Base-by-base conservation (phyloP, 345 rosid genomes). In the Hibiscus mutabilis region DNA sequence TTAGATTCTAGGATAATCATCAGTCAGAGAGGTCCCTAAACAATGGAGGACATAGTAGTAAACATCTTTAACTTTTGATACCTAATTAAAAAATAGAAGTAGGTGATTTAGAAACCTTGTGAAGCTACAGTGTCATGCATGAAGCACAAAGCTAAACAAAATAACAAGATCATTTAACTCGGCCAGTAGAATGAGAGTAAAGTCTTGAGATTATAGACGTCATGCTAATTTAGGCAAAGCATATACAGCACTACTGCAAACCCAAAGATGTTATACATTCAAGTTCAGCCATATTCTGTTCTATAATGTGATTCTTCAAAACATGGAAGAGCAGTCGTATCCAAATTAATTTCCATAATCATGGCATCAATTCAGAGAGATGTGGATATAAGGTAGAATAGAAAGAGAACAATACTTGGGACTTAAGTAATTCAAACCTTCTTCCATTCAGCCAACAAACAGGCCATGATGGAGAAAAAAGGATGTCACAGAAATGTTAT, bases 201-300 rank as follows among this genome's bases (percentile, higher is more conserved):
- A 42, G n/a, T 59, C 61, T 56, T 11, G 60, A 56, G 13, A 49
- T 49, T 14, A 47, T 60, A 33, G 22, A 27, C 25, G 49, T 25
- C 75, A 33, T 51, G 40, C 69, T 63, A 19, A 35, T 63, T 73
- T 53, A 15, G 33, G 55, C n/a, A 73, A 40, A 19, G 22, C 62
- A 73, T 51, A 22, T 9, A 25, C 55, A 46, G 6, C 37, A 18
- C 33, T 66, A 16, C 8, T 25, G 24, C 21, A 10, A 47, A 25
- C 8, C 22, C 16, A n/a, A 47, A 25, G 37, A 66, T 66, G 52
- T 22, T 42, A 65, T 6, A 46, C 11, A 29, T 25, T 25, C 14
- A 47, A 46, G 11, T 15, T 46, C 22, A 66, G 22, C n/a, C 40
- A 25, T 66, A 25, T 47, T 68, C 33, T 18, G 6, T 31, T 68